These are phyloP conservation scores for Styphnolobium japonicum DNA, from an alignment of 306 rosid genomes.

Conservation along the genomic window DNA sequence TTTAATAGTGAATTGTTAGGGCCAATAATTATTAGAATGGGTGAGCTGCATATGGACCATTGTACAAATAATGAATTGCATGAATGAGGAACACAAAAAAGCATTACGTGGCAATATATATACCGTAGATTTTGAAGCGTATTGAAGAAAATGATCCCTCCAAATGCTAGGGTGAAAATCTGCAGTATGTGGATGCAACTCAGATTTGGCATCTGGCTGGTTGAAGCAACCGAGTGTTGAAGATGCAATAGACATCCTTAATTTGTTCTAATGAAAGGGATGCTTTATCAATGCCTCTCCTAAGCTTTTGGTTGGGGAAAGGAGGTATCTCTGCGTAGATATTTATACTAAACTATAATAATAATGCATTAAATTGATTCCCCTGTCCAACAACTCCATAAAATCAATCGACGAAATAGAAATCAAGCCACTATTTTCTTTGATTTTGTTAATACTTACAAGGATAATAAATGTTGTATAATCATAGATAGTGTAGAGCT, in stretches of 20 bases:
- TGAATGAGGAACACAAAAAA: background rate
- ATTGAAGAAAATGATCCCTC: background rate
- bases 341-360: background rate
- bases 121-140: background rate
- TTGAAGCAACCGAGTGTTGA: background rate
- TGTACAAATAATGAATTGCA: background rate
- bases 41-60: too few relatives aligned
- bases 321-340: background rate
- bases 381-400: too few relatives aligned
- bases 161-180: background rate
- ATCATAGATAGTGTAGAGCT: too few relatives aligned
- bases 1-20: too few relatives aligned
- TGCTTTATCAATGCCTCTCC: background rate
- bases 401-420: too few relatives aligned
- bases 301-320: background rate
- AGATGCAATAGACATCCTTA: background rate
- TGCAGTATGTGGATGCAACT: background rate
- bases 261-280: background rate
- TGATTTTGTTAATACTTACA: too few relatives aligned
- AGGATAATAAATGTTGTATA: too few relatives aligned
- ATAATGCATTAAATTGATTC: background rate
- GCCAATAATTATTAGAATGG: too few relatives aligned
- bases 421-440: too few relatives aligned
- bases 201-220: background rate
- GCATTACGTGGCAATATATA: background rate